These are phyloP conservation scores for Alternaria triticina DNA, from an alignment of 2,329 filamentous ascomycete species.

Conservation along the genomic window DNA sequence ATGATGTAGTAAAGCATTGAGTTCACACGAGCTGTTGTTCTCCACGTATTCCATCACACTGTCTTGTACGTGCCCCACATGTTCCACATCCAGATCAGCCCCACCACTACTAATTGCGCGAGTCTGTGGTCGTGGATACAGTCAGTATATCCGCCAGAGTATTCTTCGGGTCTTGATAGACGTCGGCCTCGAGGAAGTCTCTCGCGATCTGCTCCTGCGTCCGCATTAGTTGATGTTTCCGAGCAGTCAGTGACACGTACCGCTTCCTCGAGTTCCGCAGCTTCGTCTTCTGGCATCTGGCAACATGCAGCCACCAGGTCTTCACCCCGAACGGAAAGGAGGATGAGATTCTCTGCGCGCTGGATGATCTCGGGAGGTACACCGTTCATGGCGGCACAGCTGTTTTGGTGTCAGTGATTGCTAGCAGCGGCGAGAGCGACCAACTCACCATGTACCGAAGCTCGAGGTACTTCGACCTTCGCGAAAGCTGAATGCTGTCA, in stretches of 20 bases:
- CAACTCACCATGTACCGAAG: conserved; percentile 72
- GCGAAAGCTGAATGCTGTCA: conserved; percentile 51
- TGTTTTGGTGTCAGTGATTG: conserved; percentile 7
- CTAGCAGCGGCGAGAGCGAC: too few species aligned
- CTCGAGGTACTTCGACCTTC: conserved; percentile 76
- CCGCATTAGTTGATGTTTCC: conserved; percentile 7
- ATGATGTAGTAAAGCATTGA: too few species aligned
- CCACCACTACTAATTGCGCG: not conserved
- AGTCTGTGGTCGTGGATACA: conserved; percentile 16
- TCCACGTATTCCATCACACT: too few species aligned
- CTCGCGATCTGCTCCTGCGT: conserved; percentile 51
- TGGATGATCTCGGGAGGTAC: conserved; percentile 74
- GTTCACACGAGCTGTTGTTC: too few species aligned
- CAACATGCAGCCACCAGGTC: conserved; percentile 78
- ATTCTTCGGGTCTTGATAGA: conserved; percentile 42
- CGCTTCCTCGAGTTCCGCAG: conserved; percentile 70
- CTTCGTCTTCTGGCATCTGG: conserved; percentile 68
- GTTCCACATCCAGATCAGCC: too few species aligned
- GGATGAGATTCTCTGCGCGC: conserved; percentile 75
- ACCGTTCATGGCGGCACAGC: conserved; percentile 87
- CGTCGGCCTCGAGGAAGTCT: conserved; percentile 50
- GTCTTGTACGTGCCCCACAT: too few species aligned
- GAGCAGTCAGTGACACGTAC: conserved; percentile 47
- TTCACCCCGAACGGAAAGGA: conserved; percentile 72
- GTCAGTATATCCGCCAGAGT: conserved; percentile 48